Base-by-base conservation (phyloP, 1,139 yeast species). In the Yamadazyma oceani region DNA sequence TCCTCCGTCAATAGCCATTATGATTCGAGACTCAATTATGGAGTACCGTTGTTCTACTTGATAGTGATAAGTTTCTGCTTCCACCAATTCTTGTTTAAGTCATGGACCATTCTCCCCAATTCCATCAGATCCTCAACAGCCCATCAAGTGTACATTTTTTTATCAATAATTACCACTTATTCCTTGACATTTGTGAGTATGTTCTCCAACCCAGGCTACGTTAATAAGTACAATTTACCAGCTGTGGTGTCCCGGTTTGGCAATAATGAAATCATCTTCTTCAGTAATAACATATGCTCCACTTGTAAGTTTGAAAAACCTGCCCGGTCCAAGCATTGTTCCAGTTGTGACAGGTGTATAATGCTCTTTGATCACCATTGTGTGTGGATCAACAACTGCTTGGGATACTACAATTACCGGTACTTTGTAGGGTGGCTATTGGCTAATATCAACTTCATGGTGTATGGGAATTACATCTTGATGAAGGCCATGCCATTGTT, bases 361-460 rank as follows among this genome's bases (percentile, higher is more conserved):
- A 64, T 82, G 25, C 55, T 84, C 43, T 80, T 75, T 50, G 98
- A 92, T 57, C 98, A 92, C 56, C 97, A 92, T 61, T 92, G 98
- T 55, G 62, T 88, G n/a, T 92, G 97, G 96, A 64, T 90, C 41
- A 90, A 90, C 62, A 89, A 86, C 54, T 92, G 97, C 60, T 76
- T 92, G 23, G 97, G 97, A 0, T 73, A 73, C 50, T 70, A 77
- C 36, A 92, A 92, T 54, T 85, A 80, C 59, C 66, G 75, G 32
- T 86, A 81, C 74, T 92, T 92, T 54, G 51, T 85, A 37, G 44
- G 63, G 7, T 90, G 83, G 51, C 61, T 92, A 32, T 26, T 72
- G 1, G 64, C 80, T 25, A 83, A 86, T 44, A 57, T 75, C 26
- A 57, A 73, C 45, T 68, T 84, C 31, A 64, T 88, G 44, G 49